phyloP scores from a whole-genome alignment of 768 basidiomycete genomes.

The Tephrocybe rancida region DNA sequence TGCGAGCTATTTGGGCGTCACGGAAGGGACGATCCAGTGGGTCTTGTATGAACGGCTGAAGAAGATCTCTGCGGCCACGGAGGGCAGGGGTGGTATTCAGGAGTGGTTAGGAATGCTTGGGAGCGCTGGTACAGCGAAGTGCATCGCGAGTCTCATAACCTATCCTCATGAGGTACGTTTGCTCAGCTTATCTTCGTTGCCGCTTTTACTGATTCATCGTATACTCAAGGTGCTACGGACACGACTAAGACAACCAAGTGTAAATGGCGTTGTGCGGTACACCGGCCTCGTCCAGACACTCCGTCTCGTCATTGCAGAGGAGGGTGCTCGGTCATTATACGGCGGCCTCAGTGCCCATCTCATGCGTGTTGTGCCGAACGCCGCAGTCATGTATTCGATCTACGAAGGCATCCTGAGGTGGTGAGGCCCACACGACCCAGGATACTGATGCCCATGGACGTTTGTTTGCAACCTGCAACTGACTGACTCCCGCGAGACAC shows the following conservation, averaged over 20 bases:
- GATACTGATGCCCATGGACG: neutral
- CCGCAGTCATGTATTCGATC: constrained; percentile 95
- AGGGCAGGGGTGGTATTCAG: constrained; percentile 55
- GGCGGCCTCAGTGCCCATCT: constrained; percentile 93
- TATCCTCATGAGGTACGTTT: constrained; percentile 93
- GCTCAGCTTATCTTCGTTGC: neutral
- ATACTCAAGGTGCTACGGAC: constrained; percentile 82
- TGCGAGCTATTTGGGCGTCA: constrained; percentile 94
- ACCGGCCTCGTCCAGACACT: constrained; percentile 85
- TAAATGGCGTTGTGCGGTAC: constrained; percentile 81
- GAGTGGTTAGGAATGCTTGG: constrained; percentile 86
- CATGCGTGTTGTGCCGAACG: constrained; percentile 96
- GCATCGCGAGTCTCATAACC: constrained; percentile 91
- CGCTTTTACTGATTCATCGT: neutral
- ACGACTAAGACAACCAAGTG: constrained; percentile 84
- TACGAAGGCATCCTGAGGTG: constrained; percentile 84
- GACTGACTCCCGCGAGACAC: no score
- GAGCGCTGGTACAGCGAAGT: constrained; percentile 92
- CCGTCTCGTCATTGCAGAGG: constrained; percentile 83
- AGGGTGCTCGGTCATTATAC: constrained; percentile 85
- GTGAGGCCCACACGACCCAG: constrained; percentile 26
- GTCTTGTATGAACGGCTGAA: constrained; percentile 94
- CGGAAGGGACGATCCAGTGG: constrained; percentile 98
- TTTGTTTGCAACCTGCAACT: neutral
- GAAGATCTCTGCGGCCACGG: constrained; percentile 52